Percentiles rank a stretch among this genome's conserved stretches.
Evolutionary conservation across 2,329 filamentous ascomycete species (phyloP).

Genomic region (Ascomycota sp.): DNA sequence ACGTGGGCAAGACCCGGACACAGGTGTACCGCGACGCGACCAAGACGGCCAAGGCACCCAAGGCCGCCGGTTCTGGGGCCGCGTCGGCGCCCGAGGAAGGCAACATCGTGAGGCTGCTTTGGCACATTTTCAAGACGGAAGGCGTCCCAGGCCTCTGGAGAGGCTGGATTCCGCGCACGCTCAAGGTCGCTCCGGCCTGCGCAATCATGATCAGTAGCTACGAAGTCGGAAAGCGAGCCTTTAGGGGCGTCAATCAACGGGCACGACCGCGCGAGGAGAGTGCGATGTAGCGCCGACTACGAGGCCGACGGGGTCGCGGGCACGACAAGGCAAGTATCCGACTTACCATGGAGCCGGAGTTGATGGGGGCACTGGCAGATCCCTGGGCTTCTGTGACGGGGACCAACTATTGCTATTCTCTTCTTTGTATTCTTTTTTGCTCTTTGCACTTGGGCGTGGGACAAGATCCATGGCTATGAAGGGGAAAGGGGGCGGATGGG

Average conservation of each 20-base stretch:
- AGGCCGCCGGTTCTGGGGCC: constrained; percentile 9
- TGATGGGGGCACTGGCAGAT: no score
- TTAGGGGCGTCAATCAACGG: constrained; percentile 49
- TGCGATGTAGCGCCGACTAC: no score
- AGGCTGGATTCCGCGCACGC: constrained; percentile 75
- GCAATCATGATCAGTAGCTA: constrained; percentile 99
- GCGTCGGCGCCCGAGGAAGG: constrained; percentile 45
- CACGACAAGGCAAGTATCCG: no score
- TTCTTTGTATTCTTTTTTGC: no score
- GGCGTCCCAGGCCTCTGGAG: constrained; percentile 65
- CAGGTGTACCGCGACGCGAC: constrained; percentile 52
- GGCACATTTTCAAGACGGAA: constrained; percentile 77
- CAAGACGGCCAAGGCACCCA: constrained; percentile 7
- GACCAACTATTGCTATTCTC: no score
- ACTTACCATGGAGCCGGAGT: no score
- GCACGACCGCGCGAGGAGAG: no score
- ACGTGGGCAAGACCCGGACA: constrained; percentile 89
- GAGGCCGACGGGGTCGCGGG: no score
- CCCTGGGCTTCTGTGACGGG: no score
- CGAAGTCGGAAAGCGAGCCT: constrained; percentile 83
- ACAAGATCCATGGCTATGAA: no score
- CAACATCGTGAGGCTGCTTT: constrained; percentile 65
- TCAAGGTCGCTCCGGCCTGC: constrained; percentile 90
- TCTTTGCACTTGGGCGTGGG: no score
- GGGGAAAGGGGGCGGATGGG: no score